phyloP scores from a whole-genome alignment of 1,139 yeast genomes.

The Arxiozyma slooffiae region DNA sequence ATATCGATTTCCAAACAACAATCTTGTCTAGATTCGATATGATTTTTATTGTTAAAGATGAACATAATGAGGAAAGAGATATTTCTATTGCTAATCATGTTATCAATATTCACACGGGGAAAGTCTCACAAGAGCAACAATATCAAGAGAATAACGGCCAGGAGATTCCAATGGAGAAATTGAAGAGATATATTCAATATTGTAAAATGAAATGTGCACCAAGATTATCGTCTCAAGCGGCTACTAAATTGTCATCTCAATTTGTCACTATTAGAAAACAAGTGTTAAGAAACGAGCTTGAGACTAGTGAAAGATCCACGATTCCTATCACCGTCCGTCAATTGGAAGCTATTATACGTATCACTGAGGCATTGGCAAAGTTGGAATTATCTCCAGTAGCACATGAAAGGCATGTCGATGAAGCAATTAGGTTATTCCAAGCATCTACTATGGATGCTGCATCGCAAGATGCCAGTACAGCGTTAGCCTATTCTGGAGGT shows the following conservation, averaged over 20 bases:
- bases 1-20: conserved; percentile 94
- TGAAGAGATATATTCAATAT: conserved; percentile 88
- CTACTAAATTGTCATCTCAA: conserved; percentile 86
- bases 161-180: conserved; percentile 79
- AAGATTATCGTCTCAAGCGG: conserved; percentile 76
- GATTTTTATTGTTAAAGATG: conserved; percentile 96
- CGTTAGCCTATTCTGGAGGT: conserved; percentile 40
- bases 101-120: conserved; percentile 85
- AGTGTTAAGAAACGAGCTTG: conserved; percentile 70
- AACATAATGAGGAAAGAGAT: conserved; percentile 80
- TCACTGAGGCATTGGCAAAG: conserved; percentile 88
- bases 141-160: conserved; percentile 42
- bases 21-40: conserved; percentile 94
- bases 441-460: conserved; percentile 99
- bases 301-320: conserved; percentile 81
- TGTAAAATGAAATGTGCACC: conserved; percentile 91
- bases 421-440: conserved; percentile 85
- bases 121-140: conserved; percentile 38
- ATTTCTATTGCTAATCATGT: conserved; percentile 89
- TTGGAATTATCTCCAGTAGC: conserved; percentile 76
- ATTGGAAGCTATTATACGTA: conserved; percentile 92
- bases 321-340: conserved; percentile 97
- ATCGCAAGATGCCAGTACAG: conserved; percentile 57
- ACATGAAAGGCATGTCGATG: conserved; percentile 82
- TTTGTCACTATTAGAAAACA: conserved; percentile 84